Conservation (phyloP, 2,329 filamentous ascomycete species). For the Nannizziopsis barbatae region DNA sequence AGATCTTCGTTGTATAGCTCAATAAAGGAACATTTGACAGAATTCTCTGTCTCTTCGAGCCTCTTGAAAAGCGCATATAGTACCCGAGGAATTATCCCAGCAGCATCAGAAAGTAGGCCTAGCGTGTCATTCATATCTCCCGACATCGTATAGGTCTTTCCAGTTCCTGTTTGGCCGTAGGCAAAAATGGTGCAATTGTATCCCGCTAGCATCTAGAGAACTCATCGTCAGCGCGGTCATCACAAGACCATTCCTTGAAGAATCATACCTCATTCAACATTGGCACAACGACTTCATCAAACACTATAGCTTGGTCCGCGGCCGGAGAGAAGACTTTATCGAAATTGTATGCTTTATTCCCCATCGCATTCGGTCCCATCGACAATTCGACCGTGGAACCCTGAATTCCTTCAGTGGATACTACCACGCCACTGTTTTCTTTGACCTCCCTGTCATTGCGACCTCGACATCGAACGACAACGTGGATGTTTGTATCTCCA, state of each 20-base stretch:
- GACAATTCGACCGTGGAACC: conserved; percentile 73
- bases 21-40: conserved; percentile 96
- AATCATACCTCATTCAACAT: conserved; percentile 73
- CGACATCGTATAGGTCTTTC: conserved; percentile 99
- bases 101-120: conserved; percentile 76
- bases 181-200: conserved; percentile 99
- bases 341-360: conserved; percentile 93
- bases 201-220: conserved; percentile 66
- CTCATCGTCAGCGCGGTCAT: not conserved
- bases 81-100: conserved; percentile 89
- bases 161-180: conserved; percentile 94
- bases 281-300: conserved; percentile 87
- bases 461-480: conserved; percentile 87
- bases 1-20: conserved; percentile 98
- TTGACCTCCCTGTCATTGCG: conserved; percentile 84
- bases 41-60: conserved; percentile 72
- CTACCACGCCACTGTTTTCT: conserved; percentile 89
- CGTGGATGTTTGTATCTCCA: conserved; percentile 73
- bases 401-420: conserved; percentile 77
- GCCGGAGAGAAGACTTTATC: conserved; percentile 95
- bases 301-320: conserved; percentile 86
- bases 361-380: conserved; percentile 84
- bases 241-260: not conserved
- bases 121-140: conserved; percentile 86
- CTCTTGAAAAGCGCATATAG: conserved; percentile 78